Percentiles rank a stretch among this genome's conserved stretches.
Evolutionary conservation across 306 rosid genomes (phyloP).

Genomic region (Vicia sativa): DNA sequence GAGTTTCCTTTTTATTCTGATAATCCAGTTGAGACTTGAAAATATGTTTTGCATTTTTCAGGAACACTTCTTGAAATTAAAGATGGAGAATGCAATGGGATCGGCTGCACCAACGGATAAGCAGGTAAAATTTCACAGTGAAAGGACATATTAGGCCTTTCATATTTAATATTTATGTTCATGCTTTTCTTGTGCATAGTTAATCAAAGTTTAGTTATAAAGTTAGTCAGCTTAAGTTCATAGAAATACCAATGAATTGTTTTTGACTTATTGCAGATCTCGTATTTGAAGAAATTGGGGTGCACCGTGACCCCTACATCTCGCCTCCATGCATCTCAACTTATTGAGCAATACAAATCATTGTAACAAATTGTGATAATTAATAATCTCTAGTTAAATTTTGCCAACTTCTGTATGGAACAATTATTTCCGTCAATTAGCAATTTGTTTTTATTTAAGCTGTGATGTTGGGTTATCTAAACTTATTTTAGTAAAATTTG

Average conservation of each 20-base stretch:
- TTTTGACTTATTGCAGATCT: conserved; percentile 55
- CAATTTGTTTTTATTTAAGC: not conserved
- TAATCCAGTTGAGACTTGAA: conserved; percentile 21
- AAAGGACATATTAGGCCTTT: conserved; percentile 5
- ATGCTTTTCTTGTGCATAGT: not conserved
- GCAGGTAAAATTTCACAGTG: conserved; percentile 57
- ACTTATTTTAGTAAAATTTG: too few relatives aligned
- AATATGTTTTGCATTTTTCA: conserved; percentile 43
- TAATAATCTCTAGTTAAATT: not conserved
- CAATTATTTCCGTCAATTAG: not conserved
- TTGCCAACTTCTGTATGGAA: conserved; percentile 7
- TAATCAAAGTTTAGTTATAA: too few relatives aligned
- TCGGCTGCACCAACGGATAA: conserved; percentile 73
- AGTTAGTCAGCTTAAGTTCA: too few relatives aligned
- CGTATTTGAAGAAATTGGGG: conserved; percentile 82
- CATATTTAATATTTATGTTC: conserved; percentile 13
- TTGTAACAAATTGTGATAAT: conserved; percentile 42
- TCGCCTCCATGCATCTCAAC: conserved; percentile 86
- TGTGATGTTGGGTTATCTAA: too few relatives aligned
- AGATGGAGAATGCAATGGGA: conserved; percentile 88
- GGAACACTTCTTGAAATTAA: conserved; percentile 84
- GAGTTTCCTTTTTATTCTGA: not conserved
- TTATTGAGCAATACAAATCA: conserved; percentile 92
- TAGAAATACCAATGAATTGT: not conserved
- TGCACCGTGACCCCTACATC: conserved; percentile 82